phyloP scores from a whole-genome alignment of 1,284 basidiomycete genomes.

The Leccinum pallidistipes region DNA sequence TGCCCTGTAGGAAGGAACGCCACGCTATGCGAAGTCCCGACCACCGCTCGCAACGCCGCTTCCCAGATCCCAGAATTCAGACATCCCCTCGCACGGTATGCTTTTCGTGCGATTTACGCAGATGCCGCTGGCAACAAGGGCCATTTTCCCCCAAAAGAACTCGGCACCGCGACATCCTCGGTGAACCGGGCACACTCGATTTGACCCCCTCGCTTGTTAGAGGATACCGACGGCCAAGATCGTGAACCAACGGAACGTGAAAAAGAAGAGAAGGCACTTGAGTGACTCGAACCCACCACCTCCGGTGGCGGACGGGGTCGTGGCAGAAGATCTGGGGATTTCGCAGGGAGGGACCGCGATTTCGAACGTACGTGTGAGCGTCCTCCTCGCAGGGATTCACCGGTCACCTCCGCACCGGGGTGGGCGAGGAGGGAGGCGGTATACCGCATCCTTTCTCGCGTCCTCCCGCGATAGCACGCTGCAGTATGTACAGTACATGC shows the following conservation, averaged over 20 bases:
- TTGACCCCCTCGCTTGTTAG: conserved; percentile 56
- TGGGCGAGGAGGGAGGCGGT: conserved; percentile 43
- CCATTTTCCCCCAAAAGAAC: conserved; percentile 67
- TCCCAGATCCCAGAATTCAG: conserved; percentile 65
- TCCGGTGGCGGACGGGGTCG: conserved; percentile 43
- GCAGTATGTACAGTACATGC: no score
- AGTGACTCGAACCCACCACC: conserved; percentile 55
- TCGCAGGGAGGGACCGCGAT: conserved; percentile 37
- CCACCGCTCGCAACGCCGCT: conserved; percentile 66
- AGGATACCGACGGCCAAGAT: conserved; percentile 46
- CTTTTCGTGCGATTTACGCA: conserved; percentile 74
- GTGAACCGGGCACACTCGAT: conserved; percentile 64
- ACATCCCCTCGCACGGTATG: conserved; percentile 75
- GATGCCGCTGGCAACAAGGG: conserved; percentile 64
- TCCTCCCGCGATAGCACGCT: no score
- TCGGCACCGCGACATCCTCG: conserved; percentile 78
- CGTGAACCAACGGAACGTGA: conserved; percentile 44
- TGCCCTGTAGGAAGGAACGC: conserved; percentile 61
- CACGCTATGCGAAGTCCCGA: conserved; percentile 72
- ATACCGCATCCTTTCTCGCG: no score
- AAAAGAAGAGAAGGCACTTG: conserved; percentile 64
- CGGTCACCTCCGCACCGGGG: conserved; percentile 40
- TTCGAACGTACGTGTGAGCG: conserved; percentile 37
- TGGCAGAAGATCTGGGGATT: conserved; percentile 41
- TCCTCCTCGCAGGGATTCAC: conserved; percentile 45